Conservation (phyloP, 495 filamentous ascomycete genomes). For the Parmelia sp. region DNA sequence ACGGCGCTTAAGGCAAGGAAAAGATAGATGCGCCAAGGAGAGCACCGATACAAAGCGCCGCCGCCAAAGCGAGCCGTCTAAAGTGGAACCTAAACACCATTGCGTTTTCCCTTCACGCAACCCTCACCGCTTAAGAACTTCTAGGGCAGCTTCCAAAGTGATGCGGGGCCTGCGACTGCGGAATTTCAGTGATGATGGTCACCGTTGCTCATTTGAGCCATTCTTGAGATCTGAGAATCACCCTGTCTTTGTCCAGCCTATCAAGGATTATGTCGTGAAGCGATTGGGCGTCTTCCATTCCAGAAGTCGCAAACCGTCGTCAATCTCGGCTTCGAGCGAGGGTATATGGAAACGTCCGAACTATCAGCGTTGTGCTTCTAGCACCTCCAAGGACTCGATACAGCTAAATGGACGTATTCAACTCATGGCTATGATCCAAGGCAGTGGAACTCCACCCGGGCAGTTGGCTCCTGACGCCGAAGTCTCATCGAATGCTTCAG, state of each 20-base stretch:
- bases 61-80: background rate
- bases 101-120: background rate
- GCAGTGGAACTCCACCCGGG: background rate
- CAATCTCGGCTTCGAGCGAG: background rate
- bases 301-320: background rate
- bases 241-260: slow-evolving; percentile 3
- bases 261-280: slow-evolving; percentile 1
- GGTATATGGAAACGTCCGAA: background rate
- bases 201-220: slow-evolving; percentile 1
- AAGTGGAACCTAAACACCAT: background rate
- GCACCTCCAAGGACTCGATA: slow-evolving; percentile 3
- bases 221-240: background rate
- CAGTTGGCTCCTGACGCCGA: background rate
- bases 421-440: background rate
- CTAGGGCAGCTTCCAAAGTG: background rate
- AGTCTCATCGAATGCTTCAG: background rate
- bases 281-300: background rate
- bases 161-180: background rate
- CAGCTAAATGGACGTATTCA: background rate
- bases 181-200: background rate
- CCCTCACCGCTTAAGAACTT: background rate
- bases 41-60: background rate
- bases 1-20: background rate
- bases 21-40: background rate
- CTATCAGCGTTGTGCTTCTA: background rate